Percentiles rank a stretch among this genome's conserved stretches.
phyloP scores from a whole-genome alignment of 2,329 filamentous ascomycete species.

The Apiospora sp. region DNA sequence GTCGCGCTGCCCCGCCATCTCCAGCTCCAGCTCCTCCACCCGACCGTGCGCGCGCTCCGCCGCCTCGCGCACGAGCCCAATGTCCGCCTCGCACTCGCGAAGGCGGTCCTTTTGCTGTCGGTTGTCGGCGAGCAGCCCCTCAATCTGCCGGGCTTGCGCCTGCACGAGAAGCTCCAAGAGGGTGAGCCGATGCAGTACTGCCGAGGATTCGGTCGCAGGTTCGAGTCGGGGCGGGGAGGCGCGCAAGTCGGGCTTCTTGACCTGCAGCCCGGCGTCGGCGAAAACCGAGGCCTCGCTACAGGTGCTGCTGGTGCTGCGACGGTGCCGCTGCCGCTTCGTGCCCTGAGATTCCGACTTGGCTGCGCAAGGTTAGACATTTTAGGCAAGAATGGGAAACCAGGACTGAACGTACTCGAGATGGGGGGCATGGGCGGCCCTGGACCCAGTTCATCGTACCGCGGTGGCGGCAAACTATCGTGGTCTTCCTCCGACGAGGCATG shows the following conservation, averaged over 20 bases:
- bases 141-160: background rate
- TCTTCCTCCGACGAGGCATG: background rate
- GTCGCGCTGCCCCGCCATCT: constrained; percentile 4
- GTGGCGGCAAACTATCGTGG: background rate
- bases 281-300: background rate
- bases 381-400: background rate
- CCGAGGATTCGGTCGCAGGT: background rate
- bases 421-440: constrained; percentile 1
- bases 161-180: background rate
- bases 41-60: background rate
- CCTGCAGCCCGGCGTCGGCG: background rate
- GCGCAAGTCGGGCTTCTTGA: constrained; percentile 3
- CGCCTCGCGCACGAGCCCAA: background rate
- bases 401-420: background rate
- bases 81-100: constrained; percentile 3
- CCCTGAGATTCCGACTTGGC: background rate
- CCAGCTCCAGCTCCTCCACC: constrained; percentile 3
- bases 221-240: background rate
- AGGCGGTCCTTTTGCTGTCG: background rate
- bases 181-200: background rate
- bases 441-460: background rate
- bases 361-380: background rate
- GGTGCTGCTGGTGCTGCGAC: background rate
- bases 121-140: background rate
- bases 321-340: background rate